Percentiles rank a stretch among this genome's conserved stretches.
Conservation (phyloP, 106 monocot species). For the Dendrobium nobile region DNA sequence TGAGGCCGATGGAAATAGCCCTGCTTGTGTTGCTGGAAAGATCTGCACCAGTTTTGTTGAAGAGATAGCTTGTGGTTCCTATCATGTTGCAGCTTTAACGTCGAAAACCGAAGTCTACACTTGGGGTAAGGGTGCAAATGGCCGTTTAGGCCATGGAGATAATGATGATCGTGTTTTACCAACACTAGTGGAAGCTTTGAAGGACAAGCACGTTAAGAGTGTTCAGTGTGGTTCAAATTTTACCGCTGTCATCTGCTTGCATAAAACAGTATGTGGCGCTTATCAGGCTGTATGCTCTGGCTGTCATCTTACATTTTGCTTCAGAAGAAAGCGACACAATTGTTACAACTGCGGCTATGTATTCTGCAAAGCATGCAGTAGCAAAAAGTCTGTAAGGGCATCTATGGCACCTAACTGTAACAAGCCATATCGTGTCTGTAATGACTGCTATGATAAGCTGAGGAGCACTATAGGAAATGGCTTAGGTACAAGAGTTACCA, state of each 20-base stretch:
- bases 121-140: conserved; percentile 38
- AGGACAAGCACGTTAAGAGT: too few species aligned
- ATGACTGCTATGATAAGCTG: conserved; percentile 51
- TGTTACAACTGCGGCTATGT: too few species aligned
- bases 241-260: too few species aligned
- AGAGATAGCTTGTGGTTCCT: conserved; percentile 60
- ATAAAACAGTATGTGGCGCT: too few species aligned
- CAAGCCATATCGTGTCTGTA: conserved; percentile 85
- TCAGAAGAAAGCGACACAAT: conserved; percentile 44
- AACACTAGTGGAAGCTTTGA: too few species aligned
- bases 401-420: conserved; percentile 69
- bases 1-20: conserved; percentile 59
- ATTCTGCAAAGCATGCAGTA: conserved; percentile 65
- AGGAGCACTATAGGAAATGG: background rate
- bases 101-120: too few species aligned
- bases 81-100: too few species aligned
- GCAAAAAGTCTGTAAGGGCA: conserved; percentile 55
- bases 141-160: too few species aligned
- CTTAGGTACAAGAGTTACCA: too few species aligned
- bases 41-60: conserved; percentile 48
- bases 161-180: too few species aligned
- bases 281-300: too few species aligned
- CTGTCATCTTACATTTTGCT: conserved; percentile 78
- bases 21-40: conserved; percentile 61
- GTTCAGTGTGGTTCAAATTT: too few species aligned